Evolutionary conservation across 495 filamentous ascomycete genomes (phyloP), one percentile per base, ranked within the genome.

Genomic region (Tuber umbilicatum): DNA sequence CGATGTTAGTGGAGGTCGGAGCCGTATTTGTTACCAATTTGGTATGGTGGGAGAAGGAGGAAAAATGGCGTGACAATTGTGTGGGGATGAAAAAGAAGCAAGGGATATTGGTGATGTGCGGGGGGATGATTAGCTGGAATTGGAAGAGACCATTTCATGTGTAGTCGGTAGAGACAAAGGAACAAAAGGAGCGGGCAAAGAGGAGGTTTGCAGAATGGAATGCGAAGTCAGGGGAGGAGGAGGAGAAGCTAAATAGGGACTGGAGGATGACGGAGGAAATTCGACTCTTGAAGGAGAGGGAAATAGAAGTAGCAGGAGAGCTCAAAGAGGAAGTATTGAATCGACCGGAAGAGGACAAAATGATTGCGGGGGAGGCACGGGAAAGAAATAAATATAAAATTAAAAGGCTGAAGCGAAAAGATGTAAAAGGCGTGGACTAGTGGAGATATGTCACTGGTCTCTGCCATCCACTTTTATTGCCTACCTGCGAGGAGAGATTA

Each of bases 381-480:
- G 37, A 19, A 19, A 39, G 41, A 31, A 73, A 73, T 16, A 68
- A 68, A 43, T 68, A 16, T 31, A 69, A 73, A 68, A 38, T 69
- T n/a, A 35, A 71, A 37, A 71, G 42, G 7, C 31, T 38, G 60
- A 64, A 60, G 42, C 12, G 1, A 37, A 73, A 43, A n/a, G 23
- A 73, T 39, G 17, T 21, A 6, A 73, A 39, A 9, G 37, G 35
- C 17, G 47, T 73, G 3, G 43, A 73, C 69, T 39, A 27, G 0
- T 73, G 72, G 60, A 7, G 39, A 45, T 73, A 73, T 73, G 55
- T 68, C 31, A 73, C 43, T 37, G 39, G 69, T 42, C 35, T 73
- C 37, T 21, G 9, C 17, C 35, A 39, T 9, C 38, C 38, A 31
- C 17, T 75, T 14, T 27, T 71, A 67, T 72, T 69, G 69, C 43